Base-by-base conservation (phyloP, 768 basidiomycete species). In the Termitomyces heimii region DNA sequence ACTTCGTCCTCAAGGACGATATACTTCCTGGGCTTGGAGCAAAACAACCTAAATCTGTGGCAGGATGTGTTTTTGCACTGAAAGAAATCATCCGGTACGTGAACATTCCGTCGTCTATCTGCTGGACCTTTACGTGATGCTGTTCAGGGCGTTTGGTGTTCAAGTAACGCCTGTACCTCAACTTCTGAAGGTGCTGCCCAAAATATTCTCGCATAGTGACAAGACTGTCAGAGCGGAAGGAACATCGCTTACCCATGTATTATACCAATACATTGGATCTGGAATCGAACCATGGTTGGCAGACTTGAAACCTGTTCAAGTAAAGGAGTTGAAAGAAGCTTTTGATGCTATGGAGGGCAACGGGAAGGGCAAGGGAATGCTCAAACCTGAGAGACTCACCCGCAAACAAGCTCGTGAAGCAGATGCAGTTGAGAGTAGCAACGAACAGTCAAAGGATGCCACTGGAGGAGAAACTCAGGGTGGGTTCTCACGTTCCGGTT, bases 171-270 rank as follows among this genome's bases (percentile, higher is more conserved):
- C 87, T 12, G 82, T 89, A 5, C 82, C 89, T 37, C 85, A 88
- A 13, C 76, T 98, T n/a, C 78, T 98, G 55, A 95, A 95, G 67
- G 71, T 81, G 6, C 72, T 99, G 22, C 90, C 95, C 35, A 96
- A 94, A 75, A 92, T 98, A 49, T 99, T 98, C 56, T 84, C 85
- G 4, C 97, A 99, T 67, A 86, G 84, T 16, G 97, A 99, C 72
- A 98, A 98, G 74, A 88, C 84, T 28, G 97, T 99, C 53, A 89
- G 97, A 58, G 84, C 91, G 1, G 97, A 99, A 73, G 97, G 96
- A 34, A 84, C 84, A 0, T 76, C 79, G 29, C 84, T 99, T 20
- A 78, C 84, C 0, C 85, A 88, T 64, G 73, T 75, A 0, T 71
- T 98, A 7, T 96, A 98, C 75, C 87, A 90, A 57, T 94, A 85